Percentiles rank a stretch among this genome's conserved stretches.
phyloP scores from a whole-genome alignment of 2,329 filamentous ascomycete species.

The Alternaria conjuncta region DNA sequence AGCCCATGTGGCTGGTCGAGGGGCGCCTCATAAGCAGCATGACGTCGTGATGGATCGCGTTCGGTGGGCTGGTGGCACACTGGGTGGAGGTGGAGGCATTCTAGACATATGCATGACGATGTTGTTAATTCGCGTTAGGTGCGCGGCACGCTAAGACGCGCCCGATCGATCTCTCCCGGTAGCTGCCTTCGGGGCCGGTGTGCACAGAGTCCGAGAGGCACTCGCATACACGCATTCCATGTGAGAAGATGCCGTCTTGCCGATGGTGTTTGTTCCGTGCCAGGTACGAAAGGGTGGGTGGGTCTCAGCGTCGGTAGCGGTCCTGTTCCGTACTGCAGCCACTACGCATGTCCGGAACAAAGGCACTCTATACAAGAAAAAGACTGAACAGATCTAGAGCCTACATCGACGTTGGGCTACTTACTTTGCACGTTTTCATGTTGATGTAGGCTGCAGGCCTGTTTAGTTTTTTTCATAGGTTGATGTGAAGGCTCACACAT shows the following conservation, averaged over 20 bases:
- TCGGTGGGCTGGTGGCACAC: constrained; percentile 12
- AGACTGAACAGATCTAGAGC: too few relatives aligned
- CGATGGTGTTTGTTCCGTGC: neutral
- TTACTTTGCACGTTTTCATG: too few relatives aligned
- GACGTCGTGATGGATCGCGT: constrained; percentile 24
- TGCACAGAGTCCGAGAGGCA: neutral
- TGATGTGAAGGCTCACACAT: neutral
- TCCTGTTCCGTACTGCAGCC: neutral
- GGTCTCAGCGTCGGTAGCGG: neutral
- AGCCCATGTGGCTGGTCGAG: constrained; percentile 7
- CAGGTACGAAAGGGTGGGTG: neutral
- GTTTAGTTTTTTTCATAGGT: too few relatives aligned
- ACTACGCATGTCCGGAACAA: neutral
- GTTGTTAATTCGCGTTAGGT: constrained; percentile 16
- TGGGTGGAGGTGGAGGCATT: constrained; percentile 19
- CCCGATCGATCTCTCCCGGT: constrained; percentile 1
- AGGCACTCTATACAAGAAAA: too few relatives aligned
- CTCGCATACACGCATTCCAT: neutral
- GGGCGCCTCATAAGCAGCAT: constrained; percentile 17
- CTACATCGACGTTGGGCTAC: too few relatives aligned
- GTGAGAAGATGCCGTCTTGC: neutral
- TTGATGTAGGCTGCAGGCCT: too few relatives aligned
- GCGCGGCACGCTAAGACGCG: constrained; percentile 22
- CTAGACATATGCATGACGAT: constrained; percentile 34
- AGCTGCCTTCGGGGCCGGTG: constrained; percentile 6